phyloP scores from a whole-genome alignment of 352 stramenopile genomes.

The Aphanomyces invadans region DNA sequence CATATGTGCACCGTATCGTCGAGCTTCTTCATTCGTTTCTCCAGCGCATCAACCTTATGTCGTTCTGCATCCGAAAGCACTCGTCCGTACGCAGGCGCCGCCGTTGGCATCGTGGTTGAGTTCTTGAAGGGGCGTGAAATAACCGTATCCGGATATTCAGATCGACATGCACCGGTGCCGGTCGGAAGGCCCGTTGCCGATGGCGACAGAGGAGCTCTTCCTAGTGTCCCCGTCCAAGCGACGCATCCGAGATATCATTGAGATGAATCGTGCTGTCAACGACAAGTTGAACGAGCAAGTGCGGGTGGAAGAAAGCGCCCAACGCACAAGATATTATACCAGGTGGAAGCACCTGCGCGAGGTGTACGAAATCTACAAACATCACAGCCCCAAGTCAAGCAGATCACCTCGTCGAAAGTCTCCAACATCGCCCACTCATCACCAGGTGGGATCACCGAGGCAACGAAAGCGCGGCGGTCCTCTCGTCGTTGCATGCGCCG shows the following conservation, averaged over 20 bases:
- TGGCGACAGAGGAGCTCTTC: background rate
- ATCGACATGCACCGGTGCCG: background rate
- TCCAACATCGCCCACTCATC: background rate
- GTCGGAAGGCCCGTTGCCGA: constrained; percentile 3
- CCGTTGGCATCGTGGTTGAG: background rate
- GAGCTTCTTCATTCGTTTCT: background rate
- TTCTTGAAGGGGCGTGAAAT: background rate
- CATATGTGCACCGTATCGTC: constrained; percentile 8
- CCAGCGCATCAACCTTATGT: constrained; percentile 6
- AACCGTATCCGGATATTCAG: background rate
- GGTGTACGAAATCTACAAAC: background rate
- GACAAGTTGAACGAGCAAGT: background rate
- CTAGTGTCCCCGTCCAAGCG: constrained; percentile 10
- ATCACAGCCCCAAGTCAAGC: background rate
- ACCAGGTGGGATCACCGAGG: background rate
- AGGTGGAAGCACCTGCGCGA: background rate
- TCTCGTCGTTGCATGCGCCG: background rate
- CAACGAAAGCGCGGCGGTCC: background rate
- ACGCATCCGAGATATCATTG: constrained; percentile 8
- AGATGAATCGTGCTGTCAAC: background rate
- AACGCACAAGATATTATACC: background rate
- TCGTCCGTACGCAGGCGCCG: background rate
- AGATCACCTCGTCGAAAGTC: background rate
- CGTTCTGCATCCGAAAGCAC: background rate
- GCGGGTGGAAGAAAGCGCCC: background rate